Evolutionary conservation across 2,329 filamentous ascomycete genomes (phyloP), one percentile per base, ranked within the genome.

Genomic region (Ceratocystiopsis brevicomis): DNA sequence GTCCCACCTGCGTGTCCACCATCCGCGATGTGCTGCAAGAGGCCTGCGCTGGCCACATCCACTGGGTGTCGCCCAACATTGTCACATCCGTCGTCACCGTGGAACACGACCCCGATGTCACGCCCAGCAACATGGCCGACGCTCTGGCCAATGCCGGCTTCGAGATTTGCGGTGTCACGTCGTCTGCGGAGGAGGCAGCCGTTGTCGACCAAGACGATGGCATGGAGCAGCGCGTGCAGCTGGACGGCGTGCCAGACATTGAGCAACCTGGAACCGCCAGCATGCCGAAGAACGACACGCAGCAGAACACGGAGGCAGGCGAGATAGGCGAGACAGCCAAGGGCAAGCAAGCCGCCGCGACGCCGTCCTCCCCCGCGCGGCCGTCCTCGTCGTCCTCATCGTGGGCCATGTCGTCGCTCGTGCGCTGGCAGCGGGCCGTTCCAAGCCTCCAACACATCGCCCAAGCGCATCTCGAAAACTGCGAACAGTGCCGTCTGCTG

Each of bases 21-120:
- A 62, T 65, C 2, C 61, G 54, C 45, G 58, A 53, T 44, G 55
- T 56, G 2, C 54, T 61, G 12, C 42, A 35, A 12, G 18, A 40
- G 8, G 49, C 53, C 41, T 71, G 61, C 50, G 54, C 51, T 43
- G 57, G 53, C 60, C 69, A 55, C 53, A 61, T 64, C 62, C 64
- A 54, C 44, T 75, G 71, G 61, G 69, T 83, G 30, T 78, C 76
- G 48, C 71, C 78, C 47, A 83, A 81, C 49, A 71, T 84, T 47
- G 69, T 84, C 52, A 78, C 77, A 36, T 81, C 80, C 40, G 74
- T 74, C 47, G 73, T 83, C 50, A 76, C 73, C 32, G 63, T 79
- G 49, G 62, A 66, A 53, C 75, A 78, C 58, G 52, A 64, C 18
- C 50, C 66, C 30, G 54, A 59, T n/a, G 57, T 62, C n/a, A 64